phyloP scores from a whole-genome alignment of 2,329 filamentous ascomycete species.

The Chaetomium olivaceum region DNA sequence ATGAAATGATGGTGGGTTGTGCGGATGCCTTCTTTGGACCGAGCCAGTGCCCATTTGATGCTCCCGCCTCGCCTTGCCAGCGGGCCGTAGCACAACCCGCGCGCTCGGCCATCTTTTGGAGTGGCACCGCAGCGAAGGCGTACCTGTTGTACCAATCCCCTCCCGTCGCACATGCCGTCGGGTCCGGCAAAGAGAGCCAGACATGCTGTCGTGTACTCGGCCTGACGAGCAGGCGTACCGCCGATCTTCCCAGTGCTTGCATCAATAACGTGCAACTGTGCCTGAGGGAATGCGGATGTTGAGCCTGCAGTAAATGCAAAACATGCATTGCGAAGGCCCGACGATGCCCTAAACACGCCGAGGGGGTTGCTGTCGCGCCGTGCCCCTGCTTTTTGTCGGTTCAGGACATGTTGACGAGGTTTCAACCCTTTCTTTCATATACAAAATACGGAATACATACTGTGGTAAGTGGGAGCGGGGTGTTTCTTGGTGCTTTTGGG shows the following conservation, averaged over 20 bases:
- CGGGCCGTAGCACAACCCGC: slow-evolving; percentile 1
- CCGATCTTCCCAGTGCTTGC: background rate
- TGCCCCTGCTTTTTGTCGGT: background rate
- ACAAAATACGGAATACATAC: no score
- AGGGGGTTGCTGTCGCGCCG: background rate
- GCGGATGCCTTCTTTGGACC: slow-evolving; percentile 8
- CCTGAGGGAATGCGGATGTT: background rate
- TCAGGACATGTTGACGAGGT: background rate
- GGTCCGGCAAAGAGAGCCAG: slow-evolving; percentile 5
- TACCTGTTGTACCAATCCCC: background rate
- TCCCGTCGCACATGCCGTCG: slow-evolving; percentile 11
- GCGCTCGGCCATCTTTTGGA: slow-evolving; percentile 2
- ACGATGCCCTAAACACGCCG: background rate
- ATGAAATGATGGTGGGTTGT: background rate
- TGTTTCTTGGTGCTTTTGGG: slow-evolving; percentile 17
- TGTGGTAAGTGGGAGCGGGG: slow-evolving; percentile 13
- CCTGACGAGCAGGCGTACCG: slow-evolving; percentile 1
- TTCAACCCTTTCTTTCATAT: background rate
- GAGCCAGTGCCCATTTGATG: background rate
- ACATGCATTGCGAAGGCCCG: slow-evolving; percentile 11
- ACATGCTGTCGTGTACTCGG: background rate
- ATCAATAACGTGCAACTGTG: slow-evolving; percentile 10
- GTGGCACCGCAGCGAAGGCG: slow-evolving; percentile 16
- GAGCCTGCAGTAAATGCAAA: slow-evolving; percentile 9
- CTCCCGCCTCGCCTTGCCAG: slow-evolving; percentile 10